A percentile compares a stretch with the other conserved stretches of the same genome.
These are phyloP conservation scores for Coccomyxa sp. DNA, from an alignment of 139 green algal species.

Conservation along the genomic window DNA sequence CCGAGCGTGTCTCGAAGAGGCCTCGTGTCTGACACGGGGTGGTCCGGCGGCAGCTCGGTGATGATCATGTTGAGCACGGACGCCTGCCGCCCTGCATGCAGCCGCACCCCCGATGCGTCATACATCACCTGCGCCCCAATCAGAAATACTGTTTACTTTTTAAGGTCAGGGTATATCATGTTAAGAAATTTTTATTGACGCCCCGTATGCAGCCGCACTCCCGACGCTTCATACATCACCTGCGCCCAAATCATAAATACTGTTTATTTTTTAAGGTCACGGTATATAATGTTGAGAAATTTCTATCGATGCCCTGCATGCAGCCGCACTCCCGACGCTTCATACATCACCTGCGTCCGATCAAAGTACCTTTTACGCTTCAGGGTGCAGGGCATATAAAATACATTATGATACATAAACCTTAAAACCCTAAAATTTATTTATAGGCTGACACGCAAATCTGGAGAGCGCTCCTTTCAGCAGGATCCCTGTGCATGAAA, in stretches of 20 bases:
- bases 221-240: slow-evolving; percentile 57
- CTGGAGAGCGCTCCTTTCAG: no score
- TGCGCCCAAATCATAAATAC: background rate
- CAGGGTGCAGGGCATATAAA: no score
- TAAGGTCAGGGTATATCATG: no score
- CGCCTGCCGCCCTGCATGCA: slow-evolving; percentile 57
- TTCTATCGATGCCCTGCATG: slow-evolving; percentile 51
- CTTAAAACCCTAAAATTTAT: no score
- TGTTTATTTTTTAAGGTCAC: slow-evolving; percentile 14
- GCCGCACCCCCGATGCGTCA: slow-evolving; percentile 49
- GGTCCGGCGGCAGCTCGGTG: slow-evolving; percentile 69
- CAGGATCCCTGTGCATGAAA: no score
- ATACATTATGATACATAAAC: no score
- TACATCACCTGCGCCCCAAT: slow-evolving; percentile 43
- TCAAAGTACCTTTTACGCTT: no score
- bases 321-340: slow-evolving; percentile 48
- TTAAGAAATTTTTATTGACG: no score
- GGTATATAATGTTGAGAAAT: slow-evolving; percentile 66
- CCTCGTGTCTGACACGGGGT: slow-evolving; percentile 48
- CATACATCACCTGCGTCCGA: slow-evolving; percentile 45
- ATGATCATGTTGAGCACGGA: slow-evolving; percentile 70
- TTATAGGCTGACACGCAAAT: no score
- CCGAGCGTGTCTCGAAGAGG: slow-evolving; percentile 70
- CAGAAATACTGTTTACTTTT: no score
- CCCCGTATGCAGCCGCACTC: slow-evolving; percentile 55